Base-by-base conservation (phyloP, 2,329 filamentous ascomycete genomes). In the Trichoderma hamatum region DNA sequence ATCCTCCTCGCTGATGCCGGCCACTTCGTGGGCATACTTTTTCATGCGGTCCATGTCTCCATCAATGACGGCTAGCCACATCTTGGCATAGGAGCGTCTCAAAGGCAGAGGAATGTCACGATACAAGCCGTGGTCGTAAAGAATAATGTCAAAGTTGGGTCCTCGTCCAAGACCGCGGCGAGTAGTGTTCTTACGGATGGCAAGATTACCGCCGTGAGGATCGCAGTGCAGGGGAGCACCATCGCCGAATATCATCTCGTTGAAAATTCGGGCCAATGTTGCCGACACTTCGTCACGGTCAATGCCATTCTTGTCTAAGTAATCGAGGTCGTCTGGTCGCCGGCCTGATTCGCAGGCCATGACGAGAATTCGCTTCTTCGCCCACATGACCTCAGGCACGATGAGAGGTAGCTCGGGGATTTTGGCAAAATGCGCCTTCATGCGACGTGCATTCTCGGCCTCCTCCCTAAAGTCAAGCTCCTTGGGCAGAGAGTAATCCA, bases 231-330 rank as follows among this genome's bases (percentile, higher is more conserved):
- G 83, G 0, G 96, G 94, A 0, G 95, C 95, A 70, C 90, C 87
- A 64, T 90, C 88, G 60, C 95, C 94, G 73, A 99, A 99, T 73
- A 99, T 97, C 96, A 99, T 99, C 78, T 98, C 94, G 83, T 99
- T 99, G 86, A 99, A 99, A 70, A 99, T 93, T 70, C 90, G 89
- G 0, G 96, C 91, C 4, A 99, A 84, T 0, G 94, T 92, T 1
- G 95, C 94, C 0, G 94, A 97, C 5, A 99, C 96, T 80, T 98
- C 95, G 76, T 98, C 96, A 24, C 96, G 89, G 79, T 97, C 93
- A 77, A 99, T 99, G 69, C 88, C 87, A 77, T 96, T 92, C 7
- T 85, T 83, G 78, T 98, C 96, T 3, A 99, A 84, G 77, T 92
- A 98, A 19, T 88, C 88, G 1, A 98, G 86, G 77, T 99, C 95